Evolutionary conservation across 768 basidiomycete genomes (phyloP).

Genomic region (Suillus lakei): DNA sequence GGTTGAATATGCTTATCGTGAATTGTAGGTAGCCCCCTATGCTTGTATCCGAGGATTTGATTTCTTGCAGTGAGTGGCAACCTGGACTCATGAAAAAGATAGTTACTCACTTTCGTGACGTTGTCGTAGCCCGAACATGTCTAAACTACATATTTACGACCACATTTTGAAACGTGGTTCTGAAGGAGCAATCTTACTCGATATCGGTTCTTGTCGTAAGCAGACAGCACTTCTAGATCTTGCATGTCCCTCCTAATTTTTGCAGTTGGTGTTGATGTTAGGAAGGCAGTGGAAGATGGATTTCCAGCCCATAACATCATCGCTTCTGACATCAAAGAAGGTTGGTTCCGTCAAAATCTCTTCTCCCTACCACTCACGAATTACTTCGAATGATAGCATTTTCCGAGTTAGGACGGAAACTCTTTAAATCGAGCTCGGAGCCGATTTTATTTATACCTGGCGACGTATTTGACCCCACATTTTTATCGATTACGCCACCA

Average conservation of each 20-base stretch:
- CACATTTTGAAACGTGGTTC: neutral
- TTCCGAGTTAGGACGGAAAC: constrained; percentile 59
- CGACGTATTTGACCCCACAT: constrained; percentile 50
- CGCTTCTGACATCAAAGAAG: constrained; percentile 37
- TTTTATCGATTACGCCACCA: constrained; percentile 40
- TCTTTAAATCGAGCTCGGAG: constrained; percentile 56
- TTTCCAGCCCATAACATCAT: constrained; percentile 39
- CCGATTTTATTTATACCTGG: constrained; percentile 59
- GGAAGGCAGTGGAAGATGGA: constrained; percentile 42
- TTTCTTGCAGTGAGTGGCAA: neutral
- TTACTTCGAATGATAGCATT: constrained; percentile 41
- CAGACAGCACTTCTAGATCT: neutral
- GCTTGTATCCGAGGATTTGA: constrained; percentile 1
- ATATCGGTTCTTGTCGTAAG: constrained; percentile 46
- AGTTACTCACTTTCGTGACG: neutral
- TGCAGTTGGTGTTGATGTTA: constrained; percentile 36
- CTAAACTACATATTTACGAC: neutral
- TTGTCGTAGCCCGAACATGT: neutral
- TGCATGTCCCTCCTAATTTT: neutral
- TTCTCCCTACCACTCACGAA: neutral
- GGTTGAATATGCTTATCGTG: neutral
- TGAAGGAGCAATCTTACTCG: constrained; percentile 40
- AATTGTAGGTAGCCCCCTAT: neutral
- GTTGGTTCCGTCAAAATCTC: constrained; percentile 20
- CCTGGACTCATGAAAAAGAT: neutral